These are phyloP conservation scores for Copromyces sp. DNA, from an alignment of 495 filamentous ascomycete species.

Conservation along the genomic window DNA sequence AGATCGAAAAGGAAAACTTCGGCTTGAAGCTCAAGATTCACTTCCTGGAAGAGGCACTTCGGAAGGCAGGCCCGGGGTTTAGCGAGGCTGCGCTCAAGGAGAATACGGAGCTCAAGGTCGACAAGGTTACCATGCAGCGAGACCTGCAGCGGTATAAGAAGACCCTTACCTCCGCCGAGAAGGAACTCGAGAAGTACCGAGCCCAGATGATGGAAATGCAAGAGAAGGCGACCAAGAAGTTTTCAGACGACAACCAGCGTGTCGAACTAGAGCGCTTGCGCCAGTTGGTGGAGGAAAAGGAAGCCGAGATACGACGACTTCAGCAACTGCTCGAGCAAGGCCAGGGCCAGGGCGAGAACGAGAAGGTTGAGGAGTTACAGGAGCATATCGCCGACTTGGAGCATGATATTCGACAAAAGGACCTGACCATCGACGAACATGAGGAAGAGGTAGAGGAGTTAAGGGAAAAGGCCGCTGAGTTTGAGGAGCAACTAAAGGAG, in stretches of 20 bases:
- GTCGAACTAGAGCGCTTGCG: conserved; percentile 51
- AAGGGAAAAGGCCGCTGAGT: conserved; percentile 41
- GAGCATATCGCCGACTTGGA: conserved; percentile 52
- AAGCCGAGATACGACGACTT: conserved; percentile 45
- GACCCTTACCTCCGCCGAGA: conserved; percentile 64
- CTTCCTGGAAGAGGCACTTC: conserved; percentile 67
- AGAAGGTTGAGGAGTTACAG: conserved; percentile 40
- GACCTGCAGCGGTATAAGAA: conserved; percentile 81
- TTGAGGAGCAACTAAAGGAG: conserved; percentile 43
- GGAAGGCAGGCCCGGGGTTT: conserved; percentile 77
- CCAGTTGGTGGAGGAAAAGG: conserved; percentile 37
- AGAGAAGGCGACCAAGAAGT: conserved; percentile 66
- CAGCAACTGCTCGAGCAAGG: conserved; percentile 41
- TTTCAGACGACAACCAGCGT: conserved; percentile 50
- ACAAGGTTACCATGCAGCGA: conserved; percentile 73
- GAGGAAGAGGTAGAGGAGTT: conserved; percentile 34
- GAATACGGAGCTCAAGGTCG: conserved; percentile 90
- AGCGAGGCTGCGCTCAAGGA: conserved; percentile 81
- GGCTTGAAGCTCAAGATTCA: conserved; percentile 72
- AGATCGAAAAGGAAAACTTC: conserved; percentile 88
- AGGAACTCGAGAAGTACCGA: conserved; percentile 64
- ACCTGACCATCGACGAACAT: conserved; percentile 31
- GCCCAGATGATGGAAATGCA: conserved; percentile 68
- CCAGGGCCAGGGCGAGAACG: conserved; percentile 29
- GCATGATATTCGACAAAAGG: conserved; percentile 46